A percentile compares a stretch with the other conserved stretches of the same genome.
These are phyloP conservation scores for Thermothelomyces thermophilus DNA, from an alignment of 2,329 filamentous ascomycete genomes.

Conservation along the genomic window DNA sequence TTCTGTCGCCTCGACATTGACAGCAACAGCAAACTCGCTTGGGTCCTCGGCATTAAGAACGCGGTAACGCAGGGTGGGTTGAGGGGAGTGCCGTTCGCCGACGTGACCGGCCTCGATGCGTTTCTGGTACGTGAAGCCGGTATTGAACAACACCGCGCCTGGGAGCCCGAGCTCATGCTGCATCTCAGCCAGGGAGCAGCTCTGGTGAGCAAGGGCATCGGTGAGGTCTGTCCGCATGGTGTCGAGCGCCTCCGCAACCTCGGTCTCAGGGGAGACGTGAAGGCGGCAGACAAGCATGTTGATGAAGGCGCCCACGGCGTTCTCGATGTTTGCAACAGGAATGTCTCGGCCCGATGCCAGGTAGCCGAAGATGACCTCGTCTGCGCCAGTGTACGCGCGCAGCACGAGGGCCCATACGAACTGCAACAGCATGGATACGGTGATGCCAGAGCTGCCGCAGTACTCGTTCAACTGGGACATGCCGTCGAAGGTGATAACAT, in stretches of 20 bases:
- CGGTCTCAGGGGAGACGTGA: conserved; percentile 30
- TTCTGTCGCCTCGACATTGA: conserved; percentile 27
- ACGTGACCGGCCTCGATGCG: conserved; percentile 1
- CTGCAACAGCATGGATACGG: conserved; percentile 44
- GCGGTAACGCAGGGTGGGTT: conserved; percentile 13
- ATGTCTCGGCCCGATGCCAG: conserved; percentile 48
- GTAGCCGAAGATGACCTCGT: conserved; percentile 48
- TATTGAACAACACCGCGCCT: conserved; percentile 29
- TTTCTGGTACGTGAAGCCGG: conserved; percentile 29
- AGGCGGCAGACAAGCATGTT: conserved; percentile 49
- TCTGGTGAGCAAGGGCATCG: conserved; percentile 41
- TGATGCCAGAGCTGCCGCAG: conserved; percentile 37
- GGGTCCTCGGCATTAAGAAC: conserved; percentile 24
- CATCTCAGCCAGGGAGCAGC: conserved; percentile 42
- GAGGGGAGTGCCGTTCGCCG: background rate
- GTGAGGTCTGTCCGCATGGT: conserved; percentile 41
- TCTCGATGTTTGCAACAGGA: conserved; percentile 40
- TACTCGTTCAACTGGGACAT: conserved; percentile 27
- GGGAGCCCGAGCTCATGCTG: conserved; percentile 30
- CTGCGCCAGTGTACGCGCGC: conserved; percentile 38
- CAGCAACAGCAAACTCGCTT: conserved; percentile 29
- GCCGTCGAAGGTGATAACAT: conserved; percentile 15
- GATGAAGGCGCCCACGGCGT: conserved; percentile 46
- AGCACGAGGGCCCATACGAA: conserved; percentile 47
- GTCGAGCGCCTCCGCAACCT: conserved; percentile 35